Base-by-base conservation (phyloP, 306 rosid species). In the Acacia melanoxylon region DNA sequence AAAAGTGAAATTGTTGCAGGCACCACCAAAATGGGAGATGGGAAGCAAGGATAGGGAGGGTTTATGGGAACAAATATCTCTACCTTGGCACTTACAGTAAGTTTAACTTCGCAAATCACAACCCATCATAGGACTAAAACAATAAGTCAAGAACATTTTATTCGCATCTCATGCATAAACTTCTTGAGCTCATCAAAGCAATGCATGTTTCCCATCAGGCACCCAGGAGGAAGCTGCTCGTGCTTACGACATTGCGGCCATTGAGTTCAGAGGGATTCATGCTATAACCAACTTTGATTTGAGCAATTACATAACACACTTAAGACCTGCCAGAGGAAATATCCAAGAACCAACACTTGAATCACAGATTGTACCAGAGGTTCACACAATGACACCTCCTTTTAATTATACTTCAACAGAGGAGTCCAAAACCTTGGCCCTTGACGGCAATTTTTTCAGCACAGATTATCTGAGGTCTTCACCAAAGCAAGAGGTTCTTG, bases 181-280 rank as follows among this genome's bases (percentile, higher is more conserved):
- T 19, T 72, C 6, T 81, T 12, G 59, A 14, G 76, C 79, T 66
- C 13, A 81, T 22, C 63, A 61, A 77, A 33, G 20, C 3, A 29
- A 25, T 45, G 31, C 46, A 29, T 37, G 59, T 27, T 20, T 44
- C 68, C 45, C 29, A 27, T 62, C 33, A 92, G 96, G 92, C 77
- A 92, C 94, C 35, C 97, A 90, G 87, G 96, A 94, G 82, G 98
- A 94, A 91, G 97, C 97, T 42, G 97, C 98, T 11, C 88, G 89
- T 5, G 96, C 98, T 35, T 94, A 94, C 31, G 97, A 94, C 83
- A 85, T 90, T 67, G 98, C 98, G 0, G 97, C 98, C 59, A 92
- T 94, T 56, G 98, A 94, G 77, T 90, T 91, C 82, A 84, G 96
- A 86, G 97, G 98, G 61, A 85, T 87, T 79, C 89, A 94, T 83